Evolutionary conservation across 75 land plant species (phyloP).

Genomic region (Adiantum capillusveneris): DNA sequence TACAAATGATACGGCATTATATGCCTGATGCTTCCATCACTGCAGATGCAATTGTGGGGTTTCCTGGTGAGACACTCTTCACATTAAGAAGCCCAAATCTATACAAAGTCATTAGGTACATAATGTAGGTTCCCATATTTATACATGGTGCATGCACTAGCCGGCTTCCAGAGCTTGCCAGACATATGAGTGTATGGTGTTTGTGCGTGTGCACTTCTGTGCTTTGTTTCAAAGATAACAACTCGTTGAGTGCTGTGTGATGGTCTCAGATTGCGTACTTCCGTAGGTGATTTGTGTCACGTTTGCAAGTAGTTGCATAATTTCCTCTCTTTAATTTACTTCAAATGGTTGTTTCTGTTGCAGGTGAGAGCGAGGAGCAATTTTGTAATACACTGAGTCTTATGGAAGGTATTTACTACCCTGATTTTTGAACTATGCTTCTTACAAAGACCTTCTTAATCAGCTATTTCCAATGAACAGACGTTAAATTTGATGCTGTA

Average conservation of each 20-base stretch:
- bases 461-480: background rate
- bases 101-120: background rate
- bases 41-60: conserved; percentile 7
- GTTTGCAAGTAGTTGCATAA: no score
- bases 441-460: background rate
- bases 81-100: background rate
- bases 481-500: conserved; percentile 6
- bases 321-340: background rate
- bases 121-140: background rate
- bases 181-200: no score
- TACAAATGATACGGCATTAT: conserved; percentile 7
- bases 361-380: conserved; percentile 7
- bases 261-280: no score
- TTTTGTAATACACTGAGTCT: conserved; percentile 7
- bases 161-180: no score
- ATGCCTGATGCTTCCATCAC: conserved; percentile 7
- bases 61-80: conserved; percentile 3
- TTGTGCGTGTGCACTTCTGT: no score
- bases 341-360: background rate
- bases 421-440: no score
- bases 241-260: no score
- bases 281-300: no score
- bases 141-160: background rate
- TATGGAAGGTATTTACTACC: conserved; percentile 5
- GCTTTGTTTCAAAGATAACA: no score